phyloP scores from a whole-genome alignment of 2,329 filamentous ascomycete species.

The Arthrocladium fulminans region DNA sequence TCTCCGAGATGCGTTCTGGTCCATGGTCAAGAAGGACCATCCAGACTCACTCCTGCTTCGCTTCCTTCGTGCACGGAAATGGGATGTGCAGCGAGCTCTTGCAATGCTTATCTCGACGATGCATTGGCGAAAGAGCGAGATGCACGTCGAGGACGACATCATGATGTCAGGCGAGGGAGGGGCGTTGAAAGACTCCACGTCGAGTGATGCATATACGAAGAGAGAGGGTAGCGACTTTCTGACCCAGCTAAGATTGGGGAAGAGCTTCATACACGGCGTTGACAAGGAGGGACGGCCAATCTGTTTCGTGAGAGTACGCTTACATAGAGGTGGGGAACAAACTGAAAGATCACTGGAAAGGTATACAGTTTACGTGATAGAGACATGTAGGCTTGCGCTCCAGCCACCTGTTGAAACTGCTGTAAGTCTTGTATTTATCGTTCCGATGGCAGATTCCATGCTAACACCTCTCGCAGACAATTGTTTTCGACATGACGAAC shows the following conservation, averaged over 20 bases:
- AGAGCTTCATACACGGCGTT: conserved; percentile 80
- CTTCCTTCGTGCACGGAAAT: conserved; percentile 70
- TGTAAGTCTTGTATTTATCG: conserved; percentile 47
- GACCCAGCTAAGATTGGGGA: conserved; percentile 75
- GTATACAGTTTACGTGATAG: conserved; percentile 89
- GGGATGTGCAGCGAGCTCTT: conserved; percentile 87
- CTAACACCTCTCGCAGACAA: conserved; percentile 50
- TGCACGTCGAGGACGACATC: conserved; percentile 83
- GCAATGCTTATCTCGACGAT: conserved; percentile 93
- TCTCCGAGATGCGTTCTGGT: conserved; percentile 76
- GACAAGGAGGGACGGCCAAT: conserved; percentile 81
- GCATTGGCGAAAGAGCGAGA: conserved; percentile 76
- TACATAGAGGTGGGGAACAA: conserved; percentile 78
- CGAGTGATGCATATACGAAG: conserved; percentile 52
- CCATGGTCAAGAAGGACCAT: conserved; percentile 90
- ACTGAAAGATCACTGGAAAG: conserved; percentile 71
- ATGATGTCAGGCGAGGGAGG: conserved; percentile 65
- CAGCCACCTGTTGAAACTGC: conserved; percentile 78
- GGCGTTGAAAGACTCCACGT: conserved; percentile 53
- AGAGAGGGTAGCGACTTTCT: conserved; percentile 70
- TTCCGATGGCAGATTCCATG: conserved; percentile 16
- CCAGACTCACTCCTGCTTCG: conserved; percentile 76
- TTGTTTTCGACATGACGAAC: conserved; percentile 92
- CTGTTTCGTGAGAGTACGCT: conserved; percentile 70
- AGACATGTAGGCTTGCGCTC: conserved; percentile 81